Evolutionary conservation across 2,329 filamentous ascomycete species (phyloP), one percentile per base, ranked within the genome.

Genomic region (Sodiomyces alkalinus): DNA sequence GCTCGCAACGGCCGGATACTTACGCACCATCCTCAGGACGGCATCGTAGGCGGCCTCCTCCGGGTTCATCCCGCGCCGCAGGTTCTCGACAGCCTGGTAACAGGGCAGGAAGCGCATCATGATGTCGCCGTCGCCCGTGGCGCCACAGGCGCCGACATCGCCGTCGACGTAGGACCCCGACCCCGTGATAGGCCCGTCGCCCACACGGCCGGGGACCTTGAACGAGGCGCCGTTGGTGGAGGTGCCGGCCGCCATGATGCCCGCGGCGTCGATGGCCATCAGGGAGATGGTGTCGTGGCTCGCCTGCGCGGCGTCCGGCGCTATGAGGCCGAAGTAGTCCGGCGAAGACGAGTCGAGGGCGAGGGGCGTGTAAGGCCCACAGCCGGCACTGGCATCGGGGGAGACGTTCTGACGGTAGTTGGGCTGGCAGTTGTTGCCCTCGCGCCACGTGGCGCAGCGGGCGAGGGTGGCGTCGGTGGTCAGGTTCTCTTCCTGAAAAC

Each of bases 61-160:
- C 0, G 65, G 62, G 0, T 44, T 44, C 55, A 68, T 56, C 2
- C 64, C 64, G 2, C 41, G 44, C 8, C 65, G 49, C 42, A 70
- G 33, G 33, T 50, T 67, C 47, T 70, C 65, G 1, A 70, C 57
- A 2, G 64, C 65, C 39, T 69, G 65, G 38, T 69, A 69, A 40
- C 65, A 70, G 0, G 65, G 65, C 15, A 69, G 41, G 35, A 68
- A 67, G 4, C 64, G 54, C 57, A 68, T 64, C 63, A 69, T 67
- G 33, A 68, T 45, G 39, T 70, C 65, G 1, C 65, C 65, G 30
- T 70, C 64, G 2, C 65, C 65, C 1, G 65, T 69, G 2, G 65
- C 63, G 6, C 64, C 65, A 37, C 65, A 70, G 0, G 59, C 65
- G 2, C 64, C 65, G 2, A 64, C 56, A 3, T 64, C 61, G 4